Percentiles rank a stretch among this genome's conserved stretches.
phyloP scores from a whole-genome alignment of 495 filamentous ascomycete species.

The Penicillium robsamsonii region DNA sequence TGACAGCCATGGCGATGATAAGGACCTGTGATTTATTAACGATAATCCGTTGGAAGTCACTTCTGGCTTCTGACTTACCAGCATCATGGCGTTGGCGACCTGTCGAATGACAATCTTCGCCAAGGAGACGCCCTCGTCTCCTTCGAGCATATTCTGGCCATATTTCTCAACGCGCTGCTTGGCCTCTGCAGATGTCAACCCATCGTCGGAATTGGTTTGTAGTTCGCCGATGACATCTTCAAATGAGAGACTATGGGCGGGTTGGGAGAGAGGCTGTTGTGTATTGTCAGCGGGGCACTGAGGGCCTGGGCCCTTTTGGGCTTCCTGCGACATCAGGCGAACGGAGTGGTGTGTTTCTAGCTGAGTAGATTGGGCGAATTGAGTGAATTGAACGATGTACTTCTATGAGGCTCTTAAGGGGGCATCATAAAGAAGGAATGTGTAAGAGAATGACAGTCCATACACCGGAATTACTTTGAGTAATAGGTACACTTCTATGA shows the following conservation, averaged over 20 bases:
- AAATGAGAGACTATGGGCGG: constrained; percentile 62
- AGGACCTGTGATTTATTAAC: constrained; percentile 47
- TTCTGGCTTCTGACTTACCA: constrained; percentile 35
- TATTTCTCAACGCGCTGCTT: constrained; percentile 52
- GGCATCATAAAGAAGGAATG: constrained; percentile 40
- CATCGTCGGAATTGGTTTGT: constrained; percentile 57
- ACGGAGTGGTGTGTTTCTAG: neutral
- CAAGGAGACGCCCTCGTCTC: constrained; percentile 55
- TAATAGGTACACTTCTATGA: constrained; percentile 1
- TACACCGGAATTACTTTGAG: constrained; percentile 24
- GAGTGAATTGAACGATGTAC: constrained; percentile 13
- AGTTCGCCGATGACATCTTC: constrained; percentile 57
- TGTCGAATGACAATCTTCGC: constrained; percentile 59
- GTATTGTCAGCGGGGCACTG: constrained; percentile 1
- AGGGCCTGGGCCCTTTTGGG: constrained; percentile 43
- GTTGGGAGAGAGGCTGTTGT: constrained; percentile 45
- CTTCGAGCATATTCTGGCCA: constrained; percentile 62
- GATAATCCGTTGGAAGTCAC: neutral
- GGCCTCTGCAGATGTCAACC: constrained; percentile 56
- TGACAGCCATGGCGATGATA: constrained; percentile 68
- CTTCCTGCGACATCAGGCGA: constrained; percentile 45
- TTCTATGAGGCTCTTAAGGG: constrained; percentile 34
- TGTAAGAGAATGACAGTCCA: constrained; percentile 38
- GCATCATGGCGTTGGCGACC: constrained; percentile 67
- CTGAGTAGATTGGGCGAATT: neutral